These are phyloP conservation scores for Telfairia occidentalis DNA, from an alignment of 331 rosid species.

Conservation along the genomic window DNA sequence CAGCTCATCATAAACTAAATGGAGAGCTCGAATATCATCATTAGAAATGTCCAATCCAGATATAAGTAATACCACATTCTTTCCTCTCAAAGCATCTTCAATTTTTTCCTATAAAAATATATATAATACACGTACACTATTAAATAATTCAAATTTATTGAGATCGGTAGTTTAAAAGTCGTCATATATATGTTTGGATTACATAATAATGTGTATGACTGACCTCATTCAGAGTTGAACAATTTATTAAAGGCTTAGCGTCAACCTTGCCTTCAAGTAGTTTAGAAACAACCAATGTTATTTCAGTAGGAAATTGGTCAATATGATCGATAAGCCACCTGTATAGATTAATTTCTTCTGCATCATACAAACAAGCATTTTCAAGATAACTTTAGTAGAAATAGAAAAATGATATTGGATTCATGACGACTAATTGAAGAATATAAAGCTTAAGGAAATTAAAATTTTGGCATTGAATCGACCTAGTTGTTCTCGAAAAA, in stretches of 20 bases:
- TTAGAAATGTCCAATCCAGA: conserved; percentile 6
- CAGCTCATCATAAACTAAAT: background rate
- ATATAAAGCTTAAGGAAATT: background rate
- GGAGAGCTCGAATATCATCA: background rate
- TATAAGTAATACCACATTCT: conserved; percentile 4
- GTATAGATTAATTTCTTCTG: conserved; percentile 1
- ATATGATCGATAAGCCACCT: conserved; percentile 3
- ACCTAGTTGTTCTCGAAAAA: background rate
- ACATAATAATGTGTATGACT: background rate
- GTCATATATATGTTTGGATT: background rate
- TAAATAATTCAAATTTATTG: too few species aligned
- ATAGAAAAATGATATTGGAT: background rate
- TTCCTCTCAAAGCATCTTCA: background rate
- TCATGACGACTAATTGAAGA: background rate
- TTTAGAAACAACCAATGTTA: background rate
- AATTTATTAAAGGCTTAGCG: background rate
- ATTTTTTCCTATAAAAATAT: background rate
- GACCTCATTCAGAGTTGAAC: background rate
- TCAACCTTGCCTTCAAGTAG: conserved; percentile 8
- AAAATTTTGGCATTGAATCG: background rate
- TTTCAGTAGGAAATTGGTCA: conserved; percentile 8
- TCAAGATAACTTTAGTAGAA: background rate
- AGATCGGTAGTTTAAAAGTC: too few species aligned
- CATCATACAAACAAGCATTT: background rate
- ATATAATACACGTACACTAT: background rate